Evolutionary conservation across 2,329 filamentous ascomycete species (phyloP), one percentile per base, ranked within the genome.

Genomic region (Exophiala phaeomuriformis): DNA sequence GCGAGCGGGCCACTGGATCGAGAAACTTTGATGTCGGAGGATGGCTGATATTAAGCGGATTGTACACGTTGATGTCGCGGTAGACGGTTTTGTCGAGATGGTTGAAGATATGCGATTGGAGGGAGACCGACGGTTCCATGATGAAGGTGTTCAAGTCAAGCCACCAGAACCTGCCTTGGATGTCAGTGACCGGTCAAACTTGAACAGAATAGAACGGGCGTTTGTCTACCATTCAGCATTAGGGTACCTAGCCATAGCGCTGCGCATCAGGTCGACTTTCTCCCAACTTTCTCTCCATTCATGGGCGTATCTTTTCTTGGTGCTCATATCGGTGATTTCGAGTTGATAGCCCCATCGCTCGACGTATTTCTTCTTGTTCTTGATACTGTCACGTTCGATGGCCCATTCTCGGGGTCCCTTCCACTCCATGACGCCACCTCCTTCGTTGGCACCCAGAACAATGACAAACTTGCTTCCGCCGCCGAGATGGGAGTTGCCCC

Each of bases 211-310:
- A 19, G 37, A 10, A 30, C 32, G 35, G 36, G 12, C 30, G 6
- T 9, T 5, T 9, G 5, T 83, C 71, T 77, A 95, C 93, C 93
- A 98, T 75, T 98, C 91, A 33, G 91, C 93, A 60, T 95, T 80
- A 30, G 93, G 93, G 67, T 97, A 96, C 69, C 96, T 96, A 67
- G 84, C 82, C 79, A 98, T 84, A 42, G 86, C 84, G 57, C 88
- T 87, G 56, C 91, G 83, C 64, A 98, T 83, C 40, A 89, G 89
- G 69, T 98, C 93, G 57, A 96, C 90, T 76, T 97, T 98, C 72
- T 98, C 93, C 93, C 93, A 98, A 69, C 91, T 94, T 72, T 98
- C 93, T 65, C 93, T 82, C 93, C 93, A 98, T 72, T 98, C 93
- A 72, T 98, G 93, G 30, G 93, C 91, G 68, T 98, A 98, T 61